These are phyloP conservation scores for Apiosordaria backusii DNA, from an alignment of 495 filamentous ascomycete species.

Conservation along the genomic window DNA sequence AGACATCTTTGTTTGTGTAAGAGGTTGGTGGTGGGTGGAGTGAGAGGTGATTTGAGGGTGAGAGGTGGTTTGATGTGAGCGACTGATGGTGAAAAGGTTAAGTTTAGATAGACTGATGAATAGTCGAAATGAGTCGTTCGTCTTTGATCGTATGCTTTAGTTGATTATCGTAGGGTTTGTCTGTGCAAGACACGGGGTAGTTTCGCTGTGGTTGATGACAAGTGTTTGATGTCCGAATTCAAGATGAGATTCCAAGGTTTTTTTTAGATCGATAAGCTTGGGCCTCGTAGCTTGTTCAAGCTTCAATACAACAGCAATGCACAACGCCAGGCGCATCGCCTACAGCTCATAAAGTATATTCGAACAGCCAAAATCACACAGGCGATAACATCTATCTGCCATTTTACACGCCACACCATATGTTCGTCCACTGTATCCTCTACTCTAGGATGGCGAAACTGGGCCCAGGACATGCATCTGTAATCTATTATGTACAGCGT, in stretches of 20 bases:
- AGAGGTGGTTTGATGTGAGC: not conserved
- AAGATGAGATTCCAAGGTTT: not conserved
- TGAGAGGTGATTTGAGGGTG: not conserved
- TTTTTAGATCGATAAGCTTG: constrained; percentile 3
- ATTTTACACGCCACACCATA: not conserved
- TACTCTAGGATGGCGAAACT: not conserved
- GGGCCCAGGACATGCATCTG: not conserved
- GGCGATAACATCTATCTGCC: not conserved
- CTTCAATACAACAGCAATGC: not conserved
- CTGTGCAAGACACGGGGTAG: not conserved
- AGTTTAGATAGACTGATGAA: not conserved
- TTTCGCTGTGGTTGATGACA: not conserved
- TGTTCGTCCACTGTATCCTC: not conserved
- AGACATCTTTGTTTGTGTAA: not conserved
- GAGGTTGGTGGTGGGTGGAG: not conserved
- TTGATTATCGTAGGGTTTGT: not conserved
- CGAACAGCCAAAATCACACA: not conserved
- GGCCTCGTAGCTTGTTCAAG: not conserved
- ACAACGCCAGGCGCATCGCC: not conserved
- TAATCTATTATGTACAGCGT: constrained; percentile 16
- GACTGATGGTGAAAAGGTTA: not conserved
- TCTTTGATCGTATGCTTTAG: not conserved
- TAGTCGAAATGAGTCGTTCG: not conserved
- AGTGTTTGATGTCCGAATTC: not conserved
- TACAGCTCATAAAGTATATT: not conserved